These are phyloP conservation scores for Prunus mongolica DNA, from an alignment of 306 rosid species.

Conservation along the genomic window DNA sequence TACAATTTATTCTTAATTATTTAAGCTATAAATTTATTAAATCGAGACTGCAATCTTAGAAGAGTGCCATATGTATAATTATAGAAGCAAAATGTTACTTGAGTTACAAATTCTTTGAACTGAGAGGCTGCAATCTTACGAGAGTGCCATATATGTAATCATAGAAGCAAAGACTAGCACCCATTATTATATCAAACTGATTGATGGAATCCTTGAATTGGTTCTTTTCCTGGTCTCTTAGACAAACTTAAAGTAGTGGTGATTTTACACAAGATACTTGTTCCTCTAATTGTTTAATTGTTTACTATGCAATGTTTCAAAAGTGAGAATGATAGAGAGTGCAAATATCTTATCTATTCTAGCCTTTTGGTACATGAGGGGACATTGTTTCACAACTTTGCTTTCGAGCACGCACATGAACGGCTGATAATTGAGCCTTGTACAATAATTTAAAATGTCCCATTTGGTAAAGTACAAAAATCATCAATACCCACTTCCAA, in stretches of 20 bases:
- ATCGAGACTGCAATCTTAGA: too few species aligned
- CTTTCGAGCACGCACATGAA: not conserved
- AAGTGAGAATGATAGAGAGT: not conserved
- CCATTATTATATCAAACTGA: not conserved
- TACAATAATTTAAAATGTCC: not conserved
- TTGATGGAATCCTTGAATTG: not conserved
- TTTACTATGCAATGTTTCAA: not conserved
- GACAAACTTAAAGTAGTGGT: not conserved
- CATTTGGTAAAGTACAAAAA: not conserved
- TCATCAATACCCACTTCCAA: not conserved
- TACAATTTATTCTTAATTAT: too few species aligned
- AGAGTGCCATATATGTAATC: too few species aligned
- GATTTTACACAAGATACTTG: not conserved
- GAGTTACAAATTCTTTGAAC: too few species aligned
- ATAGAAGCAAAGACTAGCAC: not conserved
- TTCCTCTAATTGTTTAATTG: not conserved
- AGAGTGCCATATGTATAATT: too few species aligned
- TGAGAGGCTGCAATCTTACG: too few species aligned
- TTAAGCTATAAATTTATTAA: too few species aligned
- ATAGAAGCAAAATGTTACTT: too few species aligned
- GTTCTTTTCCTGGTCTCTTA: not conserved
- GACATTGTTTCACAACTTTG: not conserved
- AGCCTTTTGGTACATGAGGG: not conserved
- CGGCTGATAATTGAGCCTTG: not conserved
- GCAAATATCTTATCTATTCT: not conserved